Conservation (phyloP, 176 grass and related monocot species). For the sorghum (Sorghum bicolor) region Sorghum_bicolor_NCBIv3 NC_012873.2:12485501-12486000, state of each 20-base stretch:
- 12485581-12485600: constrained; percentile 61
- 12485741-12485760: constrained; percentile 23
- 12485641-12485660: neutral
- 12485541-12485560: constrained; percentile 99
- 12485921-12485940: neutral
- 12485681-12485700: constrained; percentile 96
- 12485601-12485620: neutral
- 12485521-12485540: constrained; percentile 97
- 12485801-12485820: neutral
- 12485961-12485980: neutral
- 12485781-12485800: neutral
- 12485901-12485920: neutral
- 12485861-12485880: neutral
- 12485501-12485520: constrained; percentile 96
- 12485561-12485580: constrained; percentile 91
- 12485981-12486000: neutral
- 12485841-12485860: neutral
- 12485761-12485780: constrained; percentile 7
- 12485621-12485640: neutral
- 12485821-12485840: neutral
- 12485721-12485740: neutral
- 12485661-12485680: constrained; percentile 17
- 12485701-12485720: constrained; percentile 48
- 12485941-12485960: constrained; percentile 1
- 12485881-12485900: neutral